Base-by-base conservation (phyloP, 108 stramenopile species). In the Stephanodiscus minutulus region DNA sequence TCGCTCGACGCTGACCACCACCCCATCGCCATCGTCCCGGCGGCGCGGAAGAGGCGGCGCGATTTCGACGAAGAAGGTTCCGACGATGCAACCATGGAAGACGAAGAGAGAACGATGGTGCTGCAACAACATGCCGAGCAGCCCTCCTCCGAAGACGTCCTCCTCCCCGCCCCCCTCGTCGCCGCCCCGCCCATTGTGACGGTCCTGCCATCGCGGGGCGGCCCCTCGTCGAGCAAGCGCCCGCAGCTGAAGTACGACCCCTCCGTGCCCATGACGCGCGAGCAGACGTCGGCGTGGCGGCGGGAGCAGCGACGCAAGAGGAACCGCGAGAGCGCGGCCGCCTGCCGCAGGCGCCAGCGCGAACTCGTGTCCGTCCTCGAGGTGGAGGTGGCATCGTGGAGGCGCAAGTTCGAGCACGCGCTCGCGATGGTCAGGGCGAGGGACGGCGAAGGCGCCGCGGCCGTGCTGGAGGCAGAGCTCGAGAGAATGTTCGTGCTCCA, bases 231-330 rank as follows among this genome's bases (percentile, higher is more conserved):
- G 12, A 44, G 63, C 59, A 72, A 73, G 15, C 70, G 78, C 62
- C 78, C 89, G 15, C 93, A 94, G 47, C 82, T 88, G 68, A 83
- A 90, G 66, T 94, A 94, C 73, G 91, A 91, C 57, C 93, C 93
- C n/a, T 78, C 83, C 9, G 85, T 94, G 5, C 91, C 91, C 53
- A 90, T 94, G 89, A 77, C 74, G 41, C 91, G 89, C 68, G 91
- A 94, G 36, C 85, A 94, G 52, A 75, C 90, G 0, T 83, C 85
- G 6, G 88, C 84, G 4, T 94, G 93, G 93, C 72, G 93, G 25
- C 77, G 93, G 33, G 91, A 94, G 67, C 88, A 89, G 44, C 80
- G 93, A 7, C 83, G 91, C 10, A 90, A 90, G 43, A 86, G 93
- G 22, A 94, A 94, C 68, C 86, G 93, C 13, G 93, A 94, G 59